phyloP scores from a whole-genome alignment of 1,139 yeast species.

The Geotrichum europaeum region DNA sequence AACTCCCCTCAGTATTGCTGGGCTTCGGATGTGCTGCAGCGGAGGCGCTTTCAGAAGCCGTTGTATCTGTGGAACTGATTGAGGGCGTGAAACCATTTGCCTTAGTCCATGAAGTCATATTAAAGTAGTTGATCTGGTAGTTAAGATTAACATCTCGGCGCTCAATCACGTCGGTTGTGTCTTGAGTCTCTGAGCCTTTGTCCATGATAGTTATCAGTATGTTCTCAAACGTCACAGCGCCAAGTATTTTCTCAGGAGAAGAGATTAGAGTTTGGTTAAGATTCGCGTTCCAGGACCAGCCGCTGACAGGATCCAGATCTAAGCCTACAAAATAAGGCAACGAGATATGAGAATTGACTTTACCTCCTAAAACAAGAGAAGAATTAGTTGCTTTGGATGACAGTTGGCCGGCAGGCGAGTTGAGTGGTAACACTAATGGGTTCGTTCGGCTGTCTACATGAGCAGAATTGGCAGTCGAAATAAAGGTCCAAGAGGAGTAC shows the following conservation, averaged over 20 bases:
- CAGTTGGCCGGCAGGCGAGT: conserved; percentile 26
- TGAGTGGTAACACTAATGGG: conserved; percentile 44
- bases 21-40: not conserved
- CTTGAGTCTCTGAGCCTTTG: conserved; percentile 5
- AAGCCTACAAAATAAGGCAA: conserved; percentile 42
- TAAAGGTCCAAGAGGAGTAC: conserved; percentile 53
- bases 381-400: conserved; percentile 12
- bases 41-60: conserved; percentile 16
- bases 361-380: conserved; percentile 39
- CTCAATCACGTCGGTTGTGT: not conserved
- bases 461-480: conserved; percentile 30
- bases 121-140: conserved; percentile 6
- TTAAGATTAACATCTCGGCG: conserved; percentile 5
- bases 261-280: conserved; percentile 13
- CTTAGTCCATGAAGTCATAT: conserved; percentile 11
- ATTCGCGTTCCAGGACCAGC: conserved; percentile 44
- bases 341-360: conserved; percentile 35
- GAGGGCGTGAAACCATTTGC: conserved; percentile 11
- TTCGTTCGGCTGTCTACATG: conserved; percentile 44
- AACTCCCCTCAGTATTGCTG: not conserved
- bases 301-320: conserved; percentile 31
- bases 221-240: conserved; percentile 39
- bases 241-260: conserved; percentile 27
- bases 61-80: conserved; percentile 16
- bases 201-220: conserved; percentile 35